Conservation (phyloP, 2,329 filamentous ascomycete genomes). For the Lecanoromycetidae sp. region DNA sequence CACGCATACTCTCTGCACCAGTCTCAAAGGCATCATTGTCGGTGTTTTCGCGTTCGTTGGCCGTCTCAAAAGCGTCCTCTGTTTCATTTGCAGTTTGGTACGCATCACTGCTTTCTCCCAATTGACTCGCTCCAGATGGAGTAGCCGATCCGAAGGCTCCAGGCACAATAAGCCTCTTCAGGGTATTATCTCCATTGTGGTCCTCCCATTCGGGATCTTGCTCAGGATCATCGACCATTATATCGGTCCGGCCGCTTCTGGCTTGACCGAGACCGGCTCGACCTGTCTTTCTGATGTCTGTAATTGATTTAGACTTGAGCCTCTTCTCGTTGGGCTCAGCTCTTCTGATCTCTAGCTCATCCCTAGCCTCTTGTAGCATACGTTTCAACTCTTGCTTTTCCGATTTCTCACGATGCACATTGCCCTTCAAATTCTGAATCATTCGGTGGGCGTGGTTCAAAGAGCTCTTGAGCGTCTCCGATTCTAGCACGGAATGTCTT, state of each 20-base stretch:
- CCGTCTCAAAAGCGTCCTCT: conserved; percentile 55
- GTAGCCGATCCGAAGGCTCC: conserved; percentile 21
- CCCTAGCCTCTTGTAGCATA: conserved; percentile 86
- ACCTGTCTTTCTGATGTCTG: conserved; percentile 66
- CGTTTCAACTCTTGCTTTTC: conserved; percentile 93
- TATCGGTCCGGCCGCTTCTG: conserved; percentile 63
- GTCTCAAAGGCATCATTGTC: conserved; percentile 95
- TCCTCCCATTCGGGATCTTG: conserved; percentile 86
- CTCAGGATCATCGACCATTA: conserved; percentile 57
- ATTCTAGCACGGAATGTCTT: conserved; percentile 80
- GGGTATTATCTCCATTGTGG: conserved; percentile 47
- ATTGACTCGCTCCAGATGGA: conserved; percentile 19
- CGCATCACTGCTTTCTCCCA: conserved; percentile 48
- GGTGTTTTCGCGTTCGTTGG: conserved; percentile 65
- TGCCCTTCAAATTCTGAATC: conserved; percentile 89
- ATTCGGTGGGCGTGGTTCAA: conserved; percentile 89
- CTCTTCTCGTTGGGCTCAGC: conserved; percentile 43
- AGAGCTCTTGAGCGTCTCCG: conserved; percentile 88
- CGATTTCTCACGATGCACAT: conserved; percentile 94
- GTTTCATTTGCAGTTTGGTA: conserved; percentile 77
- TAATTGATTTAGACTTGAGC: conserved; percentile 51
- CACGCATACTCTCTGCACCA: conserved; percentile 59
- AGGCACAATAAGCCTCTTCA: too few species aligned
- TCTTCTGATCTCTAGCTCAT: conserved; percentile 67
- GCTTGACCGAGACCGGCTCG: conserved; percentile 64